phyloP scores from a whole-genome alignment of 768 basidiomycete genomes.

The Rhodotorula graminis region DNA sequence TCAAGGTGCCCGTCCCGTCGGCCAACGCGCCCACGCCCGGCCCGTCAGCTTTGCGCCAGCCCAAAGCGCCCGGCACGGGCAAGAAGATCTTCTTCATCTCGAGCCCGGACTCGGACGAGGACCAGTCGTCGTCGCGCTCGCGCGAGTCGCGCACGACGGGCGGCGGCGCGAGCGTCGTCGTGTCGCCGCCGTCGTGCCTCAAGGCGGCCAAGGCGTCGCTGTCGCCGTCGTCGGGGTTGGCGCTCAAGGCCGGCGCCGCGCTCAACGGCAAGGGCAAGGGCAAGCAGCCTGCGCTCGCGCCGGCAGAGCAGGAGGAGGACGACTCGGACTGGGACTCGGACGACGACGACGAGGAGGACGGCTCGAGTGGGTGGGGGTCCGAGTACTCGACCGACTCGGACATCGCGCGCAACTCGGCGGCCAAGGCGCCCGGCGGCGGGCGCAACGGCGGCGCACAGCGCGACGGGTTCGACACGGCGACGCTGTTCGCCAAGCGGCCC shows the following conservation, averaged over 20 bases:
- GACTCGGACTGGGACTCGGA: constrained; percentile 33
- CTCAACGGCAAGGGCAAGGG: constrained; percentile 28
- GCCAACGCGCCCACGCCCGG: neutral
- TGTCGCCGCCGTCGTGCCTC: constrained; percentile 40
- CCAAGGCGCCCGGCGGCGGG: neutral
- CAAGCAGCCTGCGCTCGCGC: constrained; percentile 1
- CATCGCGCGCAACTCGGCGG: constrained; percentile 4
- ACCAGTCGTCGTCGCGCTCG: constrained; percentile 18
- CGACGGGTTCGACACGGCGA: constrained; percentile 4
- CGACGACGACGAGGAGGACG: constrained; percentile 23
- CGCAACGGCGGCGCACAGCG: neutral
- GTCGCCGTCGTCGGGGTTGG: neutral
- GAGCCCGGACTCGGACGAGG: constrained; percentile 37
- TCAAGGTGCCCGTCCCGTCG: constrained; percentile 7
- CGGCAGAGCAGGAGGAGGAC: neutral
- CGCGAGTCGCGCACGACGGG: constrained; percentile 4
- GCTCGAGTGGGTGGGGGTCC: constrained; percentile 39
- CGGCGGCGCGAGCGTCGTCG: neutral
- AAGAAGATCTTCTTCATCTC: constrained; percentile 44
- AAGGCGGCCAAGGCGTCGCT: neutral
- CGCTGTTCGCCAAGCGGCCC: constrained; percentile 26
- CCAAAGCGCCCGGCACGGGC: constrained; percentile 11
- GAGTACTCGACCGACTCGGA: constrained; percentile 39
- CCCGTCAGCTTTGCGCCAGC: neutral
- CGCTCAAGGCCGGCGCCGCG: constrained; percentile 1